Percentiles rank a stretch among this genome's conserved stretches.
Conservation (phyloP, 176 grass and related monocot species). For the Eleusine coracana region DNA sequence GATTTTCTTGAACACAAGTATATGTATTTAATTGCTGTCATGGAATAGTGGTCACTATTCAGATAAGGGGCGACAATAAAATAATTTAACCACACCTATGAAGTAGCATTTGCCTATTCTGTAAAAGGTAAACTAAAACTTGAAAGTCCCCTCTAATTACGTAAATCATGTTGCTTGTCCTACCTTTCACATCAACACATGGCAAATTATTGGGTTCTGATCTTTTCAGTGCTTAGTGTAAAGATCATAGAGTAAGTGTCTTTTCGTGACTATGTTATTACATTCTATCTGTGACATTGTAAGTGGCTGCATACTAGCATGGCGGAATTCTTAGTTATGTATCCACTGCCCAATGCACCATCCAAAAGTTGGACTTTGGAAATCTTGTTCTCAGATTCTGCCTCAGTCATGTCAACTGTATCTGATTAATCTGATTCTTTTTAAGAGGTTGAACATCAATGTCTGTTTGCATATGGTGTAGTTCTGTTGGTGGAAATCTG, state of each 20-base stretch:
- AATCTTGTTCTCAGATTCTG: not conserved
- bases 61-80: not conserved
- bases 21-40: not conserved
- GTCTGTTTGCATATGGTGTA: constrained; percentile 25
- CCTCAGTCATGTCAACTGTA: constrained; percentile 20
- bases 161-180: constrained; percentile 7
- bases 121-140: not conserved
- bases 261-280: constrained; percentile 15
- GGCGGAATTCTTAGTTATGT: constrained; percentile 4
- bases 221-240: not conserved
- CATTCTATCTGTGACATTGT: not conserved
- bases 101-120: not conserved
- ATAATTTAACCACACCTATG: not conserved
- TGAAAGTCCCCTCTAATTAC: not conserved
- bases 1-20: not conserved
- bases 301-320: constrained; percentile 9
- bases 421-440: not conserved
- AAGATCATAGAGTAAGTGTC: not conserved
- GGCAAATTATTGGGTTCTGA: not conserved
- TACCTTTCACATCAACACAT: constrained; percentile 22
- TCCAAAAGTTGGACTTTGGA: constrained; percentile 19
- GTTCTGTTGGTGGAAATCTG: not conserved
- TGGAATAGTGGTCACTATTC: not conserved
- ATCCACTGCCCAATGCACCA: constrained; percentile 5
- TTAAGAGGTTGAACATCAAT: not conserved